Evolutionary conservation across 192 early-diverging fungal species (phyloP).

Genomic region (Coemansia sp.): DNA sequence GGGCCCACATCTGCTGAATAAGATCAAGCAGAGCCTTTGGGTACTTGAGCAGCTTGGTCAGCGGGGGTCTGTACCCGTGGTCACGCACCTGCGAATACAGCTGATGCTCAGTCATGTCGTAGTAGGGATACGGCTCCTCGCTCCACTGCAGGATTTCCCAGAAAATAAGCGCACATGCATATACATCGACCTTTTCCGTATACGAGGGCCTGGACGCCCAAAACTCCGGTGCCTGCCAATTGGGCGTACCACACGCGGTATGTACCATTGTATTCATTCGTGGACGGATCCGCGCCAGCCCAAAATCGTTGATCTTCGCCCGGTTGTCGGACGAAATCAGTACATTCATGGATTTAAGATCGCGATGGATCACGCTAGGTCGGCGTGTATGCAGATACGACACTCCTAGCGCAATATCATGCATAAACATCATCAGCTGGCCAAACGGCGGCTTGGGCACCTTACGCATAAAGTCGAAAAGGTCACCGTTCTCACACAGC

Average conservation of each 20-base stretch:
- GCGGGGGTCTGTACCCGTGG: conserved; percentile 59
- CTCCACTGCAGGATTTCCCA: conserved; percentile 81
- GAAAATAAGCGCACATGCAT: conserved; percentile 74
- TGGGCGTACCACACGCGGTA: conserved; percentile 77
- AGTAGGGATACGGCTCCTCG: conserved; percentile 68
- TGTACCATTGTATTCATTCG: conserved; percentile 68
- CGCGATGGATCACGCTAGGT: conserved; percentile 73
- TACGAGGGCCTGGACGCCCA: conserved; percentile 70
- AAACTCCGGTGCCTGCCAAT: conserved; percentile 81
- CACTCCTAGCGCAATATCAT: conserved; percentile 72
- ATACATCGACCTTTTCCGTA: conserved; percentile 71
- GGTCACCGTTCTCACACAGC: conserved; percentile 71
- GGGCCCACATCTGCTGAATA: conserved; percentile 75
- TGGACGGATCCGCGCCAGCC: conserved; percentile 72
- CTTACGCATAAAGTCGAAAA: conserved; percentile 72
- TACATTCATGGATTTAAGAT: conserved; percentile 78
- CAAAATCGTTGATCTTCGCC: conserved; percentile 81
- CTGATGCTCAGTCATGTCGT: conserved; percentile 65
- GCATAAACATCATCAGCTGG: conserved; percentile 73
- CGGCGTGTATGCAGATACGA: conserved; percentile 71
- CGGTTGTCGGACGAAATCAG: conserved; percentile 60
- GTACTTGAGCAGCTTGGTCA: conserved; percentile 59
- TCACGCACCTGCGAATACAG: conserved; percentile 64
- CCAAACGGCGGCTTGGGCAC: conserved; percentile 62
- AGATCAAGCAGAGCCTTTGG: conserved; percentile 61